Percentiles rank a stretch among this genome's conserved stretches.
phyloP scores from a whole-genome alignment of 371 early-diverging fungal species.

The Fennellomyces sp. region DNA sequence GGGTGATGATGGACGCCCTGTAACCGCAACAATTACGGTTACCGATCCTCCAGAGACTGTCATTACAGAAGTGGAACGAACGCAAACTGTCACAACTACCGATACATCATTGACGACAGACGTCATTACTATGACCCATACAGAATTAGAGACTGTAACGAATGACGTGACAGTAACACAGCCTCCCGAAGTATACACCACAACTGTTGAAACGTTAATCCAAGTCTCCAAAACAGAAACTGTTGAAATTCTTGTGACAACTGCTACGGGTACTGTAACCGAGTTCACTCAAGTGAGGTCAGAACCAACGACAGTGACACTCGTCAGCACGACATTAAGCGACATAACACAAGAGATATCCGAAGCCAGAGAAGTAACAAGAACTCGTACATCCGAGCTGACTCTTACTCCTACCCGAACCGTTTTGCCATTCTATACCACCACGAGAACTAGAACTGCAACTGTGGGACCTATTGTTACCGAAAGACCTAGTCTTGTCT shows the following conservation, averaged over 20 bases:
- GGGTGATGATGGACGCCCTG: too few species aligned
- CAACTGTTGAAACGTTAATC: neutral
- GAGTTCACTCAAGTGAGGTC: neutral
- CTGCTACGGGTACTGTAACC: too few species aligned
- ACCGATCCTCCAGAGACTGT: neutral
- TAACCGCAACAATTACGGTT: neutral
- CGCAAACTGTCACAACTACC: neutral
- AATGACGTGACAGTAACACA: neutral
- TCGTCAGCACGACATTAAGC: too few species aligned
- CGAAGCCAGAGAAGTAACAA: too few species aligned
- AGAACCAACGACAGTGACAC: neutral
- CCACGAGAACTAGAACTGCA: too few species aligned
- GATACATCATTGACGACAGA: neutral
- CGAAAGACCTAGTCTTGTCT: too few species aligned
- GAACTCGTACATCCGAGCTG: too few species aligned
- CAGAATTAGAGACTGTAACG: neutral
- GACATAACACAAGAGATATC: too few species aligned
- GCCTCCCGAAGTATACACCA: neutral
- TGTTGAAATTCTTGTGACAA: too few species aligned
- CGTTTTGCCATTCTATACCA: too few species aligned
- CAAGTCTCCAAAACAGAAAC: neutral
- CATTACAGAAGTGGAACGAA: neutral
- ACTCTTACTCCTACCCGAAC: too few species aligned
- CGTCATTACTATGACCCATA: neutral
- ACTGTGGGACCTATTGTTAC: too few species aligned